phyloP scores from a whole-genome alignment of 2,329 filamentous ascomycete species.

The Microsporum ferrugineum region DNA sequence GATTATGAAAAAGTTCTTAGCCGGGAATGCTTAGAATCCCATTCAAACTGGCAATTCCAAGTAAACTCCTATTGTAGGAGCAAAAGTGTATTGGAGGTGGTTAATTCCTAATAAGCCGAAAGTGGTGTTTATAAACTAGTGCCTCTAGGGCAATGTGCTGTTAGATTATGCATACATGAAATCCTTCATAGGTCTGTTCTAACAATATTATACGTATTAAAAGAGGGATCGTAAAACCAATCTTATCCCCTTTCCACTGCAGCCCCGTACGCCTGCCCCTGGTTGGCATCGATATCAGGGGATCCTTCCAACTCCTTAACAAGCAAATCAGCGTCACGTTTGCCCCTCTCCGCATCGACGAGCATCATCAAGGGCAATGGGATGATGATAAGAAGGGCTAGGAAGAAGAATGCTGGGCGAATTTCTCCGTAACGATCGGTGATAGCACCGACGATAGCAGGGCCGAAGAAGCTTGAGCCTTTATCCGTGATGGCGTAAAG shows the following conservation, averaged over 20 bases:
- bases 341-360: constrained; percentile 72
- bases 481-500: constrained; percentile 97
- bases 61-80: background rate
- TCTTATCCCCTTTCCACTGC: background rate
- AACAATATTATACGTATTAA: background rate
- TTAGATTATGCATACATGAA: background rate
- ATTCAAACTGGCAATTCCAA: background rate
- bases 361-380: constrained; percentile 76
- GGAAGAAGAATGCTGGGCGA: constrained; percentile 80
- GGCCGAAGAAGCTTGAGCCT: constrained; percentile 84
- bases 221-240: background rate
- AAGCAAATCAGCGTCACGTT: constrained; percentile 54
- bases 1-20: background rate
- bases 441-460: constrained; percentile 83
- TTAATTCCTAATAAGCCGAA: constrained; percentile 1
- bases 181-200: background rate
- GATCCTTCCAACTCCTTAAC: constrained; percentile 40
- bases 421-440: constrained; percentile 76
- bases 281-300: background rate
- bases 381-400: constrained; percentile 70
- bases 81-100: background rate
- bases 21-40: background rate
- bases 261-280: background rate
- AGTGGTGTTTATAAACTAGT: background rate
- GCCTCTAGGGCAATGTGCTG: background rate